A percentile compares a stretch with the other conserved stretches of the same genome.
These are phyloP conservation scores for Massospora cicadina DNA, from an alignment of 371 early-diverging fungal species.

Conservation along the genomic window DNA sequence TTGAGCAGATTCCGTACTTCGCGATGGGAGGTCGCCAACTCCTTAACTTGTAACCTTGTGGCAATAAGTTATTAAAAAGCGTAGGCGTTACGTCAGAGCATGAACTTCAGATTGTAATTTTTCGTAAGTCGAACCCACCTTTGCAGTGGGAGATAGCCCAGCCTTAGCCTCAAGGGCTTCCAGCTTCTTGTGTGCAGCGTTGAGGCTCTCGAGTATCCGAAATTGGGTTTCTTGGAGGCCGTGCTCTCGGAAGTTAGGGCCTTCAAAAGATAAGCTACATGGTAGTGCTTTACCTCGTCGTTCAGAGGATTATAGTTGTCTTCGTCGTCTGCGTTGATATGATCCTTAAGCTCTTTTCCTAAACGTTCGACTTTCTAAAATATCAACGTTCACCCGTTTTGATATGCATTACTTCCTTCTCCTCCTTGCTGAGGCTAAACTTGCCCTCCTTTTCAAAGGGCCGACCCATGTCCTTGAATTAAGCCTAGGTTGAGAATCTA, in stretches of 20 bases:
- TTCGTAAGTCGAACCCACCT: neutral
- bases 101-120: neutral
- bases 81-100: neutral
- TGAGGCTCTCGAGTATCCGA: constrained; percentile 43
- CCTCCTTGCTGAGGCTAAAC: neutral
- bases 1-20: neutral
- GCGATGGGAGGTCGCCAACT: neutral
- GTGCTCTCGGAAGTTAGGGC: neutral
- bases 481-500: neutral
- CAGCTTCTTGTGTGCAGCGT: constrained; percentile 31
- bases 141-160: neutral
- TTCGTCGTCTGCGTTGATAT: neutral
- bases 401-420: neutral
- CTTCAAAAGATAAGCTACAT: too few species aligned
- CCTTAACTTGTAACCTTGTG: neutral
- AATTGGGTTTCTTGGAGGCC: constrained; percentile 33
- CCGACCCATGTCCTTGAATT: neutral
- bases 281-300: neutral
- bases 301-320: neutral
- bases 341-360: constrained; percentile 22
- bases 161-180: constrained; percentile 21
- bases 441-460: constrained; percentile 3
- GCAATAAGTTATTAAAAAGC: too few species aligned
- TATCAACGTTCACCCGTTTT: neutral
- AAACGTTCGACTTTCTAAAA: constrained; percentile 18